Evolutionary conservation across 169 alveolate genomes (phyloP), one percentile per base, ranked within the genome.

Genomic region (Plasmodium inui): DNA sequence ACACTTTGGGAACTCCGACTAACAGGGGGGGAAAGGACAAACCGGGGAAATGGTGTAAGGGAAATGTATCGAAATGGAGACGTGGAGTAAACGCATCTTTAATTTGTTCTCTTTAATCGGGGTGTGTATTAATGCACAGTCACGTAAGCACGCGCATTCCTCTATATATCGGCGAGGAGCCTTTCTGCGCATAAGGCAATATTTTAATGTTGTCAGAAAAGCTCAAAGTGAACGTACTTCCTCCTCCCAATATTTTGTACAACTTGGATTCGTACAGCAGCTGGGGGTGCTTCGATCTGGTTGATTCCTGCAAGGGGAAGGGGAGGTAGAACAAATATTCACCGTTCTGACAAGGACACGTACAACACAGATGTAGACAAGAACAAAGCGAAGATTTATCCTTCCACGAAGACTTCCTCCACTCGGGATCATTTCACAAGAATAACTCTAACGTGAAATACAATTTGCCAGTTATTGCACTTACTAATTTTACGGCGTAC

Each of bases 231-330:
- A 14, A 41, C 96, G 89, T 94, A 96, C 98, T 98, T 90, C 99
- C 99, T 12, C 99, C 99, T 85, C 98, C 97, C 72, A 99, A 94
- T 50, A 98, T 97, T 92, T 98, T 98, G 96, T 99, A 99, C 55
- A 99, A 96, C 96, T 99, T 99, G 71, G 99, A 97, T 95, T 99
- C 99, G 93, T 98, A 99, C 50, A 98, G 96, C 61, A 99, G 97
- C 92, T 98, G 99, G 14, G 99, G 99, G 94, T 98, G 99, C 72
- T 98, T 97, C 39, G 99, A 96, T 73, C 98, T 96, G 46, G 99
- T 98, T 74, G 99, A 98, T 92, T 99, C 99, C 95, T 98, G 95
- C 95, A 97, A 96, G 96, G 3, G 3, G 12, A 5, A 19, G 96
- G 96, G 32, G 98, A 0, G 19, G 12, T 97, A 96, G 61, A 50